A percentile compares a stretch with the other conserved stretches of the same genome.
Evolutionary conservation across 176 grass and related monocot species (phyloP).

Genomic region (Oryza meridionalis): DNA sequence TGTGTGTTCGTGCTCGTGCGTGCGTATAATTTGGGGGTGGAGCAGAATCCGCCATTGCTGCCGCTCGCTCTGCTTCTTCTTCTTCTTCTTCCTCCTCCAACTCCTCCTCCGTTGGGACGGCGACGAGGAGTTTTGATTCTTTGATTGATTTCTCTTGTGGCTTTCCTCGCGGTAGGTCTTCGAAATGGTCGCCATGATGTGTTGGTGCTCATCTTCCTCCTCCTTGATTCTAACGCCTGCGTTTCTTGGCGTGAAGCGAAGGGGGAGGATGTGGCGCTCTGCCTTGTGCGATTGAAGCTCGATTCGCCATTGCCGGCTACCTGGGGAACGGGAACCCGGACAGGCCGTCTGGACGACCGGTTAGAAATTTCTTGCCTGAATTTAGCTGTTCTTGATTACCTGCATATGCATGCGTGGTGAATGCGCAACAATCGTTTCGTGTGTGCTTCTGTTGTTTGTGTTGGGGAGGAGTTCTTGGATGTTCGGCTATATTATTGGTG

Average conservation of each 20-base stretch:
- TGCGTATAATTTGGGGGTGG: not conserved
- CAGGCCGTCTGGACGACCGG: not conserved
- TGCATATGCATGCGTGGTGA: not conserved
- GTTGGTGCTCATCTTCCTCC: not conserved
- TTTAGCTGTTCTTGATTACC: not conserved
- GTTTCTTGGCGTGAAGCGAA: not conserved
- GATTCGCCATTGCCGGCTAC: conserved; percentile 23
- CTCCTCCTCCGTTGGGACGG: not conserved
- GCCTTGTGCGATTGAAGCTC: not conserved
- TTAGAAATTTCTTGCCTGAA: not conserved
- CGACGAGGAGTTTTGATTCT: not conserved
- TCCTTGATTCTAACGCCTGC: conserved; percentile 10
- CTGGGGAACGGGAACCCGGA: not conserved
- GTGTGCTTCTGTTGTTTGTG: not conserved
- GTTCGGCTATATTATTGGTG: not conserved
- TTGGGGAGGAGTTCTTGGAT: not conserved
- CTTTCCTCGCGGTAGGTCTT: not conserved
- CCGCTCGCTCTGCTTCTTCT: not conserved
- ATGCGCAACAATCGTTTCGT: not conserved
- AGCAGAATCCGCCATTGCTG: not conserved
- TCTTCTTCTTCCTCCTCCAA: not conserved
- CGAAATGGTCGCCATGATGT: not conserved
- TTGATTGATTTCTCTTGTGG: not conserved
- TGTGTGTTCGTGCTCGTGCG: not conserved
- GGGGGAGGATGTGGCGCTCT: not conserved